Conservation (phyloP, 441 rosid genomes). For the Croton setiger region DNA sequence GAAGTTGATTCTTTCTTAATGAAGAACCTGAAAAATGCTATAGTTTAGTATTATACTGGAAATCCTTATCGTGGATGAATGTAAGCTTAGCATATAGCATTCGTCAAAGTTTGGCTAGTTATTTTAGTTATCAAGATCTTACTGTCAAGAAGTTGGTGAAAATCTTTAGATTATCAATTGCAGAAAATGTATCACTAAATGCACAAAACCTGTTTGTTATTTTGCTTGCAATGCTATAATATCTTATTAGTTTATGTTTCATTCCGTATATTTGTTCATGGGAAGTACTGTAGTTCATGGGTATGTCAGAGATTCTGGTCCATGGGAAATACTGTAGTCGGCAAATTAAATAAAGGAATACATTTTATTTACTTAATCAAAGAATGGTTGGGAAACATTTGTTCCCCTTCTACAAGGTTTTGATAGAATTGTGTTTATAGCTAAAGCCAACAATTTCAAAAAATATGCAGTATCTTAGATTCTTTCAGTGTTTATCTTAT, state of each 20-base stretch:
- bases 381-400: too few species aligned
- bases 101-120: not conserved
- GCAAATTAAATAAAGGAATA: too few species aligned
- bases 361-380: too few species aligned
- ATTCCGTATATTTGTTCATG: too few species aligned
- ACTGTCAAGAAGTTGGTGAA: not conserved
- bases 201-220: not conserved
- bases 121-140: not conserved
- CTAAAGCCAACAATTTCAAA: not conserved
- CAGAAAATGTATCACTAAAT: not conserved
- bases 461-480: not conserved
- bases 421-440: too few species aligned
- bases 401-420: too few species aligned
- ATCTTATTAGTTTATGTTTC: too few species aligned
- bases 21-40: not conserved
- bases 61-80: not conserved
- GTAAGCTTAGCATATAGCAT: not conserved
- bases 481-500: not conserved
- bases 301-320: too few species aligned
- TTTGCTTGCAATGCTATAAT: not conserved
- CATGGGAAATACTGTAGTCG: too few species aligned
- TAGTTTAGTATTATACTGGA: not conserved
- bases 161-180: not conserved
- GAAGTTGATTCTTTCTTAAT: not conserved
- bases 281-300: too few species aligned